Conservation (phyloP, 306 rosid species). For the Vicia faba region DNA sequence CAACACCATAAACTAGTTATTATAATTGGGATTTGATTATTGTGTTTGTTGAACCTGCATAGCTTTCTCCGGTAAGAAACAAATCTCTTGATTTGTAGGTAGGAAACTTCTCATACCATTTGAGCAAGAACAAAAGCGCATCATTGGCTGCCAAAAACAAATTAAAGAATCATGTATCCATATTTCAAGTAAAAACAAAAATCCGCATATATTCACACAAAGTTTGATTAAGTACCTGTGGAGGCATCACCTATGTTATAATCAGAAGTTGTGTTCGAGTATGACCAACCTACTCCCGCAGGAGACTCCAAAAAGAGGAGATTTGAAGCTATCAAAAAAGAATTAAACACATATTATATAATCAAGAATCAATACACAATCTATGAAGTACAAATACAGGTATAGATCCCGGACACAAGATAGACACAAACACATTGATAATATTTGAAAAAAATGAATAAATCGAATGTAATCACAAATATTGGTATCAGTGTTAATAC, state of each 20-base stretch:
- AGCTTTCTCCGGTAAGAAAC: conserved; percentile 91
- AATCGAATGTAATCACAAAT: no score
- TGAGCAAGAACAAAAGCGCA: conserved; percentile 65
- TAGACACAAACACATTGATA: no score
- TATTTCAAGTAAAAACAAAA: neutral
- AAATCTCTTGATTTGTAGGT: conserved; percentile 60
- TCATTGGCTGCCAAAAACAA: conserved; percentile 62
- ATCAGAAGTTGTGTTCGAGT: conserved; percentile 81
- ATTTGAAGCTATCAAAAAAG: conserved; percentile 62
- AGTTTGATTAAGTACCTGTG: neutral
- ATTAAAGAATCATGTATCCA: no score
- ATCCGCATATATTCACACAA: neutral
- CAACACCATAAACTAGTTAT: neutral
- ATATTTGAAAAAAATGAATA: no score
- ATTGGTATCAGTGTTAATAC: no score
- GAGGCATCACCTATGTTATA: conserved; percentile 74
- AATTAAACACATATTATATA: neutral
- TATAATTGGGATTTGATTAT: neutral
- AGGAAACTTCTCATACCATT: conserved; percentile 80
- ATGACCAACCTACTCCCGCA: conserved; percentile 98
- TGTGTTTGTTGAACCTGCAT: conserved; percentile 62
- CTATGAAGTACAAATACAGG: no score
- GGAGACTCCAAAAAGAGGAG: conserved; percentile 92
- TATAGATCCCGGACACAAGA: no score
- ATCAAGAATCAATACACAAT: no score